Percentiles rank a stretch among this genome's conserved stretches.
Evolutionary conservation across 768 basidiomycete species (phyloP).

Genomic region (Mycena haematopus): DNA sequence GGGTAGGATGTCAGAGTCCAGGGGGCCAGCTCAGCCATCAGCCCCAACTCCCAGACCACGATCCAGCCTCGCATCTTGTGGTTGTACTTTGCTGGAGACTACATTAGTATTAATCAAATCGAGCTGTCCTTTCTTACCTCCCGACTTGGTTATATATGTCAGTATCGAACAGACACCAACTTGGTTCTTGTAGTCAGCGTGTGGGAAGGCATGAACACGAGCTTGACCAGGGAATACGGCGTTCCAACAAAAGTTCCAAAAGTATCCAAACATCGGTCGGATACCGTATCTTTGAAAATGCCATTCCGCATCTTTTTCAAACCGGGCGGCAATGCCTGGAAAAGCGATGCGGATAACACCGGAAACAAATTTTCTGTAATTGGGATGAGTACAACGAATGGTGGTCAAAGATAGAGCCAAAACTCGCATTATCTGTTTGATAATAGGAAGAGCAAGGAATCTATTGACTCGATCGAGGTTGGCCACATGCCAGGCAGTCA

Average conservation of each 20-base stretch:
- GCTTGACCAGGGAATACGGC: not conserved
- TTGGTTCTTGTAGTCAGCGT: not conserved
- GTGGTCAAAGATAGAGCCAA: not conserved
- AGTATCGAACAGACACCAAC: not conserved
- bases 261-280: not conserved
- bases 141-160: not conserved
- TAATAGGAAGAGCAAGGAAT: not conserved
- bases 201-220: not conserved
- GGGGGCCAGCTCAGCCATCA: constrained; percentile 39
- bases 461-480: not conserved
- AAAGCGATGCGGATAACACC: not conserved
- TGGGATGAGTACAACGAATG: not conserved
- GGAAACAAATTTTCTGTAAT: not conserved
- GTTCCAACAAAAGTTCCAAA: constrained; percentile 2
- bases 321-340: not conserved
- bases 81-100: constrained; percentile 31
- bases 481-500: not conserved
- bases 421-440: not conserved
- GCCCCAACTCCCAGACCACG: constrained; percentile 41
- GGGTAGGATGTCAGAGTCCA: constrained; percentile 39
- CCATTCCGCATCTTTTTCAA: not conserved
- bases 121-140: not conserved
- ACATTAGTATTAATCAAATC: not conserved
- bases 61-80: constrained; percentile 35
- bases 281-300: not conserved